Evolutionary conservation across 1,139 yeast genomes (phyloP).

Genomic region (Insectozyma bohioensis): DNA sequence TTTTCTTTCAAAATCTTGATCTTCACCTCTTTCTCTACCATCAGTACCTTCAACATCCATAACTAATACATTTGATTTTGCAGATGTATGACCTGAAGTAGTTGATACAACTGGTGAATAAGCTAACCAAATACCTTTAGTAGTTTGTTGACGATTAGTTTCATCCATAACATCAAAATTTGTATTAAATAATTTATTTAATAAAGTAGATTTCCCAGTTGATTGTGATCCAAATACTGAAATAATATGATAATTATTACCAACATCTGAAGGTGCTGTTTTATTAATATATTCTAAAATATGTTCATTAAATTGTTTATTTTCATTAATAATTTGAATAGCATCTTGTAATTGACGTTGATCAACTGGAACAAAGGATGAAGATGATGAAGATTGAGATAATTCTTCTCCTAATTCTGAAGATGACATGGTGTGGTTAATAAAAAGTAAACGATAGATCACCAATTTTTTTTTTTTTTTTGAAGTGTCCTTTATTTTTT

Average conservation of each 20-base stretch:
- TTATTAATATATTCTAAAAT: conserved; percentile 40
- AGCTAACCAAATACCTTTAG: conserved; percentile 95
- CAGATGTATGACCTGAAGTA: conserved; percentile 17
- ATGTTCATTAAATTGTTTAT: conserved; percentile 56
- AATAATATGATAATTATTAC: conserved; percentile 81
- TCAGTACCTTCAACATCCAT: conserved; percentile 98
- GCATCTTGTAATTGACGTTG: conserved; percentile 32
- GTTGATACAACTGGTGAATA: conserved; percentile 50
- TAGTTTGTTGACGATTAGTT: conserved; percentile 75
- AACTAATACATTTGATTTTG: conserved; percentile 56
- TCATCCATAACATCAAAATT: conserved; percentile 94
- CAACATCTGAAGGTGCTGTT: conserved; percentile 39
- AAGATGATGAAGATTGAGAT: conserved; percentile 23
- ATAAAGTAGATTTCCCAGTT: conserved; percentile 90
- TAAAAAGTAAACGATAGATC: background rate
- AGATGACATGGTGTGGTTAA: conserved; percentile 3
- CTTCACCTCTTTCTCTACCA: conserved; percentile 97
- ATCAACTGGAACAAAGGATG: conserved; percentile 46
- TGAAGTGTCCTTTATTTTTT: no score
- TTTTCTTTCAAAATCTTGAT: conserved; percentile 95
- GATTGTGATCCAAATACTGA: conserved; percentile 97
- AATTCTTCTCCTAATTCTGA: conserved; percentile 4
- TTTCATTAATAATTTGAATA: conserved; percentile 78
- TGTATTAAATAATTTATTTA: conserved; percentile 84
- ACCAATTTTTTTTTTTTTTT: background rate